These are phyloP conservation scores for Catenaria anguillulae DNA, from an alignment of 371 early-diverging fungal species.

Conservation along the genomic window DNA sequence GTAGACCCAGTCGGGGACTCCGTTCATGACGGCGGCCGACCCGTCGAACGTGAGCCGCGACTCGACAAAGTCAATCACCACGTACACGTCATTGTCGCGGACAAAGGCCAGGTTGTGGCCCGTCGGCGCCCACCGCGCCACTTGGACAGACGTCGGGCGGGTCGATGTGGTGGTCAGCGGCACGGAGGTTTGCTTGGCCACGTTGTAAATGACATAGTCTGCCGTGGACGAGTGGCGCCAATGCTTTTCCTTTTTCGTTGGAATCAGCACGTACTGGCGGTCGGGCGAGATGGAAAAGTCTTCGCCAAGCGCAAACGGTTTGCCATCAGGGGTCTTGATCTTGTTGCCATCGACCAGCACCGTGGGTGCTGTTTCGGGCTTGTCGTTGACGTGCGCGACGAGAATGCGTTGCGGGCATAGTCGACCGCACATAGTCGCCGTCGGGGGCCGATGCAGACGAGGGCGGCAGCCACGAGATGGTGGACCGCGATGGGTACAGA, in stretches of 20 bases:
- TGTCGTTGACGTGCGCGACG: too few relatives aligned
- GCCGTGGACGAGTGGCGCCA: constrained; percentile 76
- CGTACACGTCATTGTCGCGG: constrained; percentile 68
- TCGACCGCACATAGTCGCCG: background rate
- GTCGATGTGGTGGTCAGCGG: constrained; percentile 42
- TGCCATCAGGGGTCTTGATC: background rate
- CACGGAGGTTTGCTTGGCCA: constrained; percentile 29
- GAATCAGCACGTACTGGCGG: constrained; percentile 54
- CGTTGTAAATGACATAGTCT: constrained; percentile 58
- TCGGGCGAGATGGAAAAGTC: constrained; percentile 48
- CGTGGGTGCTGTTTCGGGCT: too few relatives aligned
- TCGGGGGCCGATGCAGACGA: background rate
- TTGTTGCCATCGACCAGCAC: background rate
- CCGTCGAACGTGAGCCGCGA: constrained; percentile 74
- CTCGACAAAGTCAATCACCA: constrained; percentile 43
- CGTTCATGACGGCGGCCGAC: constrained; percentile 68
- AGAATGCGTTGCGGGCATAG: too few relatives aligned
- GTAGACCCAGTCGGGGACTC: constrained; percentile 95
- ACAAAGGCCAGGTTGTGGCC: constrained; percentile 75
- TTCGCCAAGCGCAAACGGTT: background rate
- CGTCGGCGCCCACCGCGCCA: constrained; percentile 61
- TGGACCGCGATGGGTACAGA: background rate
- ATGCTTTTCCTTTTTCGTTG: constrained; percentile 44
- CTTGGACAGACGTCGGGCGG: constrained; percentile 30
- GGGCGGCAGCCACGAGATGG: background rate